Evolutionary conservation across 2,329 filamentous ascomycete genomes (phyloP).

Genomic region (Claviceps cyperi): DNA sequence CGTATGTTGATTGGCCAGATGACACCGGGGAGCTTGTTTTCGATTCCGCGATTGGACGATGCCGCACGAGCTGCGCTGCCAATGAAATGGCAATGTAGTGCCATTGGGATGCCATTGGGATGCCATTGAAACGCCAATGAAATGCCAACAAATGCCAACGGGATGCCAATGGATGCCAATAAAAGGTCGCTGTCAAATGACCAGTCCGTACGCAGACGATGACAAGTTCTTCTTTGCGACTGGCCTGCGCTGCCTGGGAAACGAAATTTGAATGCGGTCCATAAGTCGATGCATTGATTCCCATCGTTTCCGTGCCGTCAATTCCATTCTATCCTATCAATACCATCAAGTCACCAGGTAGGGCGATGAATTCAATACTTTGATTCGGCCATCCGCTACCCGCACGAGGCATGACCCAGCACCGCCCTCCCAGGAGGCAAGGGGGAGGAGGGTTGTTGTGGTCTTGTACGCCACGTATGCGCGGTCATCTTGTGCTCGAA

Average conservation of each 20-base stretch:
- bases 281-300: background rate
- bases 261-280: background rate
- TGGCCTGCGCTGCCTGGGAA: background rate
- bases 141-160: no score
- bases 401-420: slow-evolving; percentile 1
- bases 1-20: background rate
- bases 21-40: slow-evolving; percentile 3
- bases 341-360: background rate
- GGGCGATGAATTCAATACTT: background rate
- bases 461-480: background rate
- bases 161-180: no score
- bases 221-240: background rate
- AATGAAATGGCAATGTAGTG: background rate
- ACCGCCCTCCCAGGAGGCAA: slow-evolving; percentile 3
- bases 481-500: background rate
- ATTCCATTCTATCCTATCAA: background rate
- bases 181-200: no score
- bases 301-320: background rate
- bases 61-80: background rate
- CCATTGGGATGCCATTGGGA: background rate
- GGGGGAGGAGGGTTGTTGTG: background rate
- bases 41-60: slow-evolving; percentile 1
- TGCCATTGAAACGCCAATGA: no score
- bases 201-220: background rate
- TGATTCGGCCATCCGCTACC: slow-evolving; percentile 3